Evolutionary conservation across 345 rosid species (phyloP).

Genomic region (Noccaea bulbosa): DNA sequence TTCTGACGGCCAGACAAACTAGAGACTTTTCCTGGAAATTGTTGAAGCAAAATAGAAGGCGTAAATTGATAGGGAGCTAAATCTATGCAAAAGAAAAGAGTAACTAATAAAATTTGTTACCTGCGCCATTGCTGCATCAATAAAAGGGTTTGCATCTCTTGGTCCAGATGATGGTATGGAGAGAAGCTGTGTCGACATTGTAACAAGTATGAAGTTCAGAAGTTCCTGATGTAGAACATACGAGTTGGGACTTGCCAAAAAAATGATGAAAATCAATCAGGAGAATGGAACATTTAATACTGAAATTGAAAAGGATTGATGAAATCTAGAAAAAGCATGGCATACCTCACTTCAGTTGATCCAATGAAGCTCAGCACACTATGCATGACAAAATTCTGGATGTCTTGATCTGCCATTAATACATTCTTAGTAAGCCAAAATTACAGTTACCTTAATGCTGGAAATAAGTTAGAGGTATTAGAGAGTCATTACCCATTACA

Average conservation of each 20-base stretch:
- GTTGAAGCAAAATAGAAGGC: slow-evolving; percentile 17
- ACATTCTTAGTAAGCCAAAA: slow-evolving; percentile 37
- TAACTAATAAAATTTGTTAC: slow-evolving; percentile 43
- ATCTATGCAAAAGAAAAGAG: slow-evolving; percentile 7
- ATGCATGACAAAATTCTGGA: slow-evolving; percentile 76
- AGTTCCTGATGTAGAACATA: slow-evolving; percentile 88
- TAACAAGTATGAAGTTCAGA: slow-evolving; percentile 81
- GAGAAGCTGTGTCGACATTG: slow-evolving; percentile 93
- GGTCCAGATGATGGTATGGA: slow-evolving; percentile 77
- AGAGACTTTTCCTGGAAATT: slow-evolving; percentile 70
- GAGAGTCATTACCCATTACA: slow-evolving; percentile 55
- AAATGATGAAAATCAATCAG: slow-evolving; percentile 49
- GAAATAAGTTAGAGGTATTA: background rate
- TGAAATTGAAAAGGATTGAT: slow-evolving; percentile 3
- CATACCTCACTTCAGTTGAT: slow-evolving; percentile 79
- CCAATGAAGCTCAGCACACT: slow-evolving; percentile 76
- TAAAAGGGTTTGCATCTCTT: slow-evolving; percentile 77
- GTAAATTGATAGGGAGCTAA: slow-evolving; percentile 10
- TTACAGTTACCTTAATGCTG: background rate
- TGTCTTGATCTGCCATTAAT: slow-evolving; percentile 66
- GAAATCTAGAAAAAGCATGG: slow-evolving; percentile 13
- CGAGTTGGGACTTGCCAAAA: slow-evolving; percentile 66
- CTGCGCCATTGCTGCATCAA: slow-evolving; percentile 92
- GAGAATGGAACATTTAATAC: slow-evolving; percentile 27
- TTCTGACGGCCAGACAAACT: slow-evolving; percentile 65